Evolutionary conservation across 2,329 filamentous ascomycete genomes (phyloP).

Genomic region (Arachnomyces sp.): DNA sequence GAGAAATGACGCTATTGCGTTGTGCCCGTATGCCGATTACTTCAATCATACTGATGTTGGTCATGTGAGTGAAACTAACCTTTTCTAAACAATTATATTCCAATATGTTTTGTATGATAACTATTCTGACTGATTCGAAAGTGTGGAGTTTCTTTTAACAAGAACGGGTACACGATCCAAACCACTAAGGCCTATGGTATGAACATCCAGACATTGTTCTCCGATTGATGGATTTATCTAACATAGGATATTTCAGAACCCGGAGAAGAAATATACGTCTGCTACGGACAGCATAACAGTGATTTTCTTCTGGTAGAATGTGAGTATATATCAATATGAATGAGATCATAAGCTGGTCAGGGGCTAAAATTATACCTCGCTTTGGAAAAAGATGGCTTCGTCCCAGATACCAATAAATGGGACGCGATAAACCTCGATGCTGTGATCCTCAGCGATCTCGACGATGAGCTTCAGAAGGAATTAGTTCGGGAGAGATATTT

Average conservation of each 20-base stretch:
- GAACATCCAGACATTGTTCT: neutral
- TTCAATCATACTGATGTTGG: conserved; percentile 40
- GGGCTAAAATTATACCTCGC: neutral
- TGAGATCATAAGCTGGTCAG: too few species aligned
- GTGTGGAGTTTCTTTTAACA: conserved; percentile 34
- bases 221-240: neutral
- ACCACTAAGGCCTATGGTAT: conserved; percentile 28
- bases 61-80: conserved; percentile 23
- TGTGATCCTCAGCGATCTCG: conserved; percentile 30
- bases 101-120: neutral
- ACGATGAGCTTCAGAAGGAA: conserved; percentile 23
- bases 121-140: conserved; percentile 10
- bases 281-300: conserved; percentile 37
- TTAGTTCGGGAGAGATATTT: conserved; percentile 31
- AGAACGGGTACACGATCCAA: conserved; percentile 27
- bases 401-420: conserved; percentile 32
- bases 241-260: conserved; percentile 17
- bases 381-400: conserved; percentile 36
- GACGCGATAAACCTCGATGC: conserved; percentile 37
- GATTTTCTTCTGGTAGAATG: conserved; percentile 39
- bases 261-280: conserved; percentile 39
- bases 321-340: conserved; percentile 15
- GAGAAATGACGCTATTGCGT: conserved; percentile 38
- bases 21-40: conserved; percentile 41
- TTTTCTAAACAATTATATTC: neutral